These are phyloP conservation scores for Kazachstania bromeliacearum DNA, from an alignment of 805 yeast genomes.

Conservation along the genomic window DNA sequence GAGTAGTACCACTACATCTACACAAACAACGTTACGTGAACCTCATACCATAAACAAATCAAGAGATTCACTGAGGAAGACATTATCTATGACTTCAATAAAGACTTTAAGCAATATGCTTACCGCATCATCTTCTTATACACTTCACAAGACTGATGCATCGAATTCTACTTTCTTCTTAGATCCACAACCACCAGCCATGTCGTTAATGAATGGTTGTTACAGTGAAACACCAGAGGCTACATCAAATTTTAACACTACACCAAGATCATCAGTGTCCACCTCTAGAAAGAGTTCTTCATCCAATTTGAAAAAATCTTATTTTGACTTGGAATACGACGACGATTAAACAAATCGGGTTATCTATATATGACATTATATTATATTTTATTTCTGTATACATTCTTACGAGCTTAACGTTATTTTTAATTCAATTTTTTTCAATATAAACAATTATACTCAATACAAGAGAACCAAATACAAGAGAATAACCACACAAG, in stretches of 20 bases:
- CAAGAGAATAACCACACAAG: background rate
- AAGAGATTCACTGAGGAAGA: conserved; percentile 20
- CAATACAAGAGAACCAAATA: background rate
- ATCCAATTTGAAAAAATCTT: conserved; percentile 2
- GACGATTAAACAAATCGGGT: background rate
- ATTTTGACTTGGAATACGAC: conserved; percentile 6
- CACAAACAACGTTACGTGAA: background rate
- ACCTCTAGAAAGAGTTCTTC: background rate
- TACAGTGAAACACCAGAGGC: conserved; percentile 26
- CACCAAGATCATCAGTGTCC: conserved; percentile 22
- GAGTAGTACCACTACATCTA: background rate
- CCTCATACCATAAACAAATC: conserved; percentile 3
- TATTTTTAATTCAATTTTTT: background rate
- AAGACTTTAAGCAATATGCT: background rate
- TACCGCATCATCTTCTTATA: conserved; percentile 4
- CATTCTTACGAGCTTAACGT: background rate
- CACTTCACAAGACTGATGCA: conserved; percentile 2
- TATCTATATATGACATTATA: background rate
- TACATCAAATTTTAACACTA: conserved; percentile 21
- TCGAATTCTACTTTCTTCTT: conserved; percentile 24
- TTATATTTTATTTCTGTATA: background rate
- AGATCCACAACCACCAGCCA: conserved; percentile 24
- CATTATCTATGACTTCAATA: conserved; percentile 16
- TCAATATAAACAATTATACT: background rate
- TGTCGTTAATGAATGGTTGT: conserved; percentile 27